Evolutionary conservation across 257 asterid species (phyloP).

Genomic region (Eucommia ulmoides): DNA sequence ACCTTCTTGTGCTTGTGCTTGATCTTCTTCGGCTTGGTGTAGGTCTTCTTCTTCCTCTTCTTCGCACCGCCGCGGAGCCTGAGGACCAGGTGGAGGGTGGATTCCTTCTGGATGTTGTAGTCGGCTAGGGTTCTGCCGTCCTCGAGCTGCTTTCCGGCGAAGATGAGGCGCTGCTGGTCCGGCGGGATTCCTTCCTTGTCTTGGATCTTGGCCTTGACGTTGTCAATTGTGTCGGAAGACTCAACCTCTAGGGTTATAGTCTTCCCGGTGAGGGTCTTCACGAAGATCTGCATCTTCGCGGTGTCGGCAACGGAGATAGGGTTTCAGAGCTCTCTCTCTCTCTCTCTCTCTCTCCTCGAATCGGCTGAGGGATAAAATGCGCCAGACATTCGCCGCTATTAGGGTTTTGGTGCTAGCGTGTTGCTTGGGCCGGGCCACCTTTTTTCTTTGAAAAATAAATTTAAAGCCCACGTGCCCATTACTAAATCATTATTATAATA

Average conservation of each 20-base stretch:
- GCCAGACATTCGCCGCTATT: too few species aligned
- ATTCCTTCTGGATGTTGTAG: conserved; percentile 60
- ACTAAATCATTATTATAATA: too few species aligned
- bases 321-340: background rate
- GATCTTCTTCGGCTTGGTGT: conserved; percentile 65
- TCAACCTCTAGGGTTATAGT: conserved; percentile 52
- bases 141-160: conserved; percentile 57
- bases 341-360: background rate
- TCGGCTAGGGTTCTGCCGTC: conserved; percentile 57
- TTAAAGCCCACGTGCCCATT: too few species aligned
- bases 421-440: too few species aligned
- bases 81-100: conserved; percentile 57
- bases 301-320: too few species aligned
- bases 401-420: too few species aligned
- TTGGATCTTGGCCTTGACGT: conserved; percentile 44
- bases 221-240: conserved; percentile 50
- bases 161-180: conserved; percentile 47
- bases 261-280: conserved; percentile 69
- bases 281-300: conserved; percentile 66
- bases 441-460: too few species aligned
- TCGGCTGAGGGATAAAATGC: too few species aligned
- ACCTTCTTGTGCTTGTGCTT: conserved; percentile 71
- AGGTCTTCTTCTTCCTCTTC: conserved; percentile 74
- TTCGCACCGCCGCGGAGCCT: conserved; percentile 69
- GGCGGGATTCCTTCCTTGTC: conserved; percentile 55